Evolutionary conservation across 192 early-diverging fungal species (phyloP), one percentile per base, ranked within the genome.

Genomic region (Umbelopsis sp.): DNA sequence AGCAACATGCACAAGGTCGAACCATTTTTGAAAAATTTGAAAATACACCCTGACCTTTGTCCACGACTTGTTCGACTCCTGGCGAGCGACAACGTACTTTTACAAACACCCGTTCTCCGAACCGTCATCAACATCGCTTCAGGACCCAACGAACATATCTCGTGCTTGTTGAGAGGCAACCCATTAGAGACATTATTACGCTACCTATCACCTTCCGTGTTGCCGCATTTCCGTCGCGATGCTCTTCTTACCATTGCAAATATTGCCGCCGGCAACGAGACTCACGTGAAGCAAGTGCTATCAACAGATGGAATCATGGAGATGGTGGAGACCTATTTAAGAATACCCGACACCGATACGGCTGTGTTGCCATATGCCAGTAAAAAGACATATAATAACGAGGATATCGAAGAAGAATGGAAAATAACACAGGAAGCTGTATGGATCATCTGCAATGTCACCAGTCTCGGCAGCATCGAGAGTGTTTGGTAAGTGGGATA

Each of bases 1-100:
- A 74, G 71, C 35, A 79, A 71, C 46, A 79, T 79, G 78, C 78
- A 79, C 49, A 70, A 79, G 35, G 78, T 75, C 1, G 30, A 25
- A 23, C 23, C 15, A 20, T 79, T 79, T 44, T 65, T 72, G 37
- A 21, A 61, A 8, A 15, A 71, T 12, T 22, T 55, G 4, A 35
- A 23, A 4, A 66, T 75, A 21, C 45, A 70, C n/a, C n/a, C 13
- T 21, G 37, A 50, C 15, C 41, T 79, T 10, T 72, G 67, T 46
- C 20, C 68, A 33, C n/a, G 71, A 51, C 33, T 79, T 50, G 30
- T 65, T 47, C 35, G 50, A 44, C 52, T 74, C 2, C 52, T 74
- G 18, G 50, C 50, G 78, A 61, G 55, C 27, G 55, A 61, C 55
- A 61, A 61, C 30, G 55, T 61, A 18, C 55, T 61, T 12, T 30